phyloP scores from a whole-genome alignment of 108 stramenopile species.

The Phaeodactylum tricornutum region DNA sequence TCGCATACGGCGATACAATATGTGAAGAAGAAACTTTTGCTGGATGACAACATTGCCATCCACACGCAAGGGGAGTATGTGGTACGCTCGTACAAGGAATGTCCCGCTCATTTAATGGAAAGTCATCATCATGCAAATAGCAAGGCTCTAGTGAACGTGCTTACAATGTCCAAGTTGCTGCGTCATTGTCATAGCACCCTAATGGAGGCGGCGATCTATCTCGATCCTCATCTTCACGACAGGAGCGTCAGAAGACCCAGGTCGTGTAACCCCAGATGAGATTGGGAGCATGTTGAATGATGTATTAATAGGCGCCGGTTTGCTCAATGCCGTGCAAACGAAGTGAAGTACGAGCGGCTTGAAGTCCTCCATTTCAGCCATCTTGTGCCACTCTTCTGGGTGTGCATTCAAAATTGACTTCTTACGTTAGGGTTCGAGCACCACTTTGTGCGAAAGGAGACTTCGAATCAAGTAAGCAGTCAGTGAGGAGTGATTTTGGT shows the following conservation, averaged over 20 bases:
- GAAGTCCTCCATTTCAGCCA: too few relatives aligned
- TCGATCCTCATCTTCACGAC: slow-evolving; percentile 22
- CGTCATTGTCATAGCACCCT: slow-evolving; percentile 28
- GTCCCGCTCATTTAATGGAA: slow-evolving; percentile 22
- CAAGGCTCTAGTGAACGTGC: slow-evolving; percentile 28
- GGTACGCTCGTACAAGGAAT: slow-evolving; percentile 24
- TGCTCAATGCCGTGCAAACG: too few relatives aligned
- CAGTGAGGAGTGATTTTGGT: too few relatives aligned
- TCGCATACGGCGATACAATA: slow-evolving; percentile 14
- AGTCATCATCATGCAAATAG: slow-evolving; percentile 34
- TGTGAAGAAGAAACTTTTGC: slow-evolving; percentile 10
- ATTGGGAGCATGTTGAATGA: slow-evolving; percentile 8
- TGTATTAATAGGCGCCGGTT: too few relatives aligned
- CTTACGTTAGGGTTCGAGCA: too few relatives aligned
- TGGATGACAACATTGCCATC: slow-evolving; percentile 4
- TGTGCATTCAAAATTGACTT: too few relatives aligned
- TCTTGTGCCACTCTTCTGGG: too few relatives aligned
- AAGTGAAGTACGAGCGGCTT: too few relatives aligned
- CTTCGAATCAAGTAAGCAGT: too few relatives aligned
- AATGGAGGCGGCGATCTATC: slow-evolving; percentile 31
- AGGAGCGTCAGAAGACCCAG: slow-evolving; percentile 25
- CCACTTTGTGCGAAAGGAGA: too few relatives aligned
- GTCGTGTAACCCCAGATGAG: slow-evolving; percentile 2
- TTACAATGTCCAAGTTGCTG: slow-evolving; percentile 30
- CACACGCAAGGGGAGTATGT: slow-evolving; percentile 18